Evolutionary conservation across 768 basidiomycete genomes (phyloP).

Genomic region (Mycena haematopus): DNA sequence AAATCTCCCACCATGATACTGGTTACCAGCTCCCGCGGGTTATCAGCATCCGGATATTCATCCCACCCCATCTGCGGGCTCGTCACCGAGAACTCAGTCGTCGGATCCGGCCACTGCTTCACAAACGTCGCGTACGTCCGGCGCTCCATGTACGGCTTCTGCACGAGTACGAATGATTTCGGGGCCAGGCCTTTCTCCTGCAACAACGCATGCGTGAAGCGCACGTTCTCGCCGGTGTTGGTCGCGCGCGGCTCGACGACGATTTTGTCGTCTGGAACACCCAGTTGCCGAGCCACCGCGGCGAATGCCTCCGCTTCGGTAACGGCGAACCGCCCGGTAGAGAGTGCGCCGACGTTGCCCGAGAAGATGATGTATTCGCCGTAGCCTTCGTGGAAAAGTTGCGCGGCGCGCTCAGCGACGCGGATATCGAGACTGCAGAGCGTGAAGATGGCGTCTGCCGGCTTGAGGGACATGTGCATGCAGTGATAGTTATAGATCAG

Average conservation of each 20-base stretch:
- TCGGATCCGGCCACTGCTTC: constrained; percentile 26
- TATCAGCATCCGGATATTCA: constrained; percentile 26
- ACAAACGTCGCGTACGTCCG: constrained; percentile 30
- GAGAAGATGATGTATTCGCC: constrained; percentile 28
- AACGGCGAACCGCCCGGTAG: constrained; percentile 16
- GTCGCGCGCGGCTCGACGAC: constrained; percentile 25
- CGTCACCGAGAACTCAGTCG: constrained; percentile 22
- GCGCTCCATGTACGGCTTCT: constrained; percentile 33
- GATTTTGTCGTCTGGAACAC: constrained; percentile 22
- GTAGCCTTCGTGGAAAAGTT: constrained; percentile 24
- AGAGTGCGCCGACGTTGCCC: constrained; percentile 15
- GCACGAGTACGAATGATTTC: constrained; percentile 25
- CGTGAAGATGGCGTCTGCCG: constrained; percentile 21
- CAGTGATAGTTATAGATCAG: constrained; percentile 30
- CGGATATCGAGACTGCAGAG: constrained; percentile 30
- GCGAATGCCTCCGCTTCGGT: constrained; percentile 26
- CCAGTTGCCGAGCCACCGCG: constrained; percentile 20
- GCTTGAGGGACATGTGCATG: constrained; percentile 18
- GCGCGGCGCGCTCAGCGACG: constrained; percentile 25
- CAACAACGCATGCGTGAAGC: constrained; percentile 21
- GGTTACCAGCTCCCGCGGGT: constrained; percentile 23
- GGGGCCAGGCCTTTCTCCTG: neutral
- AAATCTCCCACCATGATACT: constrained; percentile 31
- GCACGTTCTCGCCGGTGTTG: constrained; percentile 31
- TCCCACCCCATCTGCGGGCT: constrained; percentile 26